Conservation (phyloP, 192 early-diverging fungal species). For the Coemansia sp. region DNA sequence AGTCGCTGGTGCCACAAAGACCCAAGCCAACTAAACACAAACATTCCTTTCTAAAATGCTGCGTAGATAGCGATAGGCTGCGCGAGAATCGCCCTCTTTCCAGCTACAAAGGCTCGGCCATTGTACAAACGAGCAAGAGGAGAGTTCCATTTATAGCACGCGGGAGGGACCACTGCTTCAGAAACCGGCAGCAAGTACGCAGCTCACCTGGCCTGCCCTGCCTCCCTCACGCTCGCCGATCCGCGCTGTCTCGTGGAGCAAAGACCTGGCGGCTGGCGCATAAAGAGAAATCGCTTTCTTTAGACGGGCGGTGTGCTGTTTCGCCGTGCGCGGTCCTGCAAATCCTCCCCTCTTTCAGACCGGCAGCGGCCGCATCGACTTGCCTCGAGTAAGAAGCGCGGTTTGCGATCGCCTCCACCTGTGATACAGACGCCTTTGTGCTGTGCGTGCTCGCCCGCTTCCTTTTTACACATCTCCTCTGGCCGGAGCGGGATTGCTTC, state of each 20-base stretch:
- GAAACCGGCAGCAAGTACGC: not conserved
- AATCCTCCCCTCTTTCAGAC: conserved; percentile 3
- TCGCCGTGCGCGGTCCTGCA: not conserved
- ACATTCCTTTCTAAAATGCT: not conserved
- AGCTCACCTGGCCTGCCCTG: too few relatives aligned
- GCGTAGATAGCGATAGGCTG: not conserved
- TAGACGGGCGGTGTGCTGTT: not conserved
- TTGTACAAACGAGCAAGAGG: conserved; percentile 1
- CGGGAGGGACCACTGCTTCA: too few relatives aligned
- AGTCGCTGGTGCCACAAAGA: too few relatives aligned
- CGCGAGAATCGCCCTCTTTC: conserved; percentile 1
- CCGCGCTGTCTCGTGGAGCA: too few relatives aligned
- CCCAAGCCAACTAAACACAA: not conserved
- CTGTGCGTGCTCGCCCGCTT: not conserved
- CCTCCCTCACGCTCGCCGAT: too few relatives aligned
- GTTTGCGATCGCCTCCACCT: not conserved
- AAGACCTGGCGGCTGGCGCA: too few relatives aligned
- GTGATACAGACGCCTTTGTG: not conserved
- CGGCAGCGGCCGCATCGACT: not conserved
- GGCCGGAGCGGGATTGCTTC: not conserved
- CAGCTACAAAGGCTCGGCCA: conserved; percentile 5
- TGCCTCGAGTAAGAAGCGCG: conserved; percentile 1
- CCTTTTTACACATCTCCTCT: not conserved
- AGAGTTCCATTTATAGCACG: conserved; percentile 5
- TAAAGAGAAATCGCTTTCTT: not conserved